Base-by-base conservation (phyloP, 2,329 filamentous ascomycete species). In the Eutypella sp. region DNA sequence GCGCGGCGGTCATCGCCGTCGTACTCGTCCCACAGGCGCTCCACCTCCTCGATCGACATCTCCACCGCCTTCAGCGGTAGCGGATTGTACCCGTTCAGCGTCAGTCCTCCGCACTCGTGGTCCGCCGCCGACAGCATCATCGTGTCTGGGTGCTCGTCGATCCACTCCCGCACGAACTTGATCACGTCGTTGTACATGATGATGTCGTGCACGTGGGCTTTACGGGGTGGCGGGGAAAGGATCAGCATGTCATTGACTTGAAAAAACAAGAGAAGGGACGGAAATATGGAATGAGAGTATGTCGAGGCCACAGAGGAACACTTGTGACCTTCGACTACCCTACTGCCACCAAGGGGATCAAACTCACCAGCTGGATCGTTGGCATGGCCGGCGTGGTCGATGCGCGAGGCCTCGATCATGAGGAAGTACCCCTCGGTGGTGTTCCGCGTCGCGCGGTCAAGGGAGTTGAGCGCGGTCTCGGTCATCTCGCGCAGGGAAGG, bases 341-440 rank as follows among this genome's bases (percentile, higher is more conserved):
- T n/a, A n/a, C n/a, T n/a, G n/a, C n/a, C n/a, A n/a, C n/a, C n/a
- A n/a, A n/a, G n/a, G n/a, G n/a, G n/a, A n/a, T n/a, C n/a, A n/a
- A n/a, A 37, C 34, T 37, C 18, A 37, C 34, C 34, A 22, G 71
- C 73, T 4, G 76, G 73, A 52, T 79, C 76, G 52, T 78, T 79
- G 57, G 72, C 72, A 53, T 78, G 76, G 41, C 61, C 57, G 25
- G 63, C 60, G 48, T 67, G 64, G 47, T 67, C 63, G 47, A 67
- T 67, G 24, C 64, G 57, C 7, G 60, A 63, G n/a, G 64, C 64
- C 51, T 67, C 64, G 37, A 67, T 65, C 60, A 71, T 65, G 40
- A 70, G 53, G 47, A 71, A 67, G 51, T 67, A 71, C 7, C 67
- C 66, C 47, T 64, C 60, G n/a, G 61, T 52, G 8, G 47, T 54